Base-by-base conservation (phyloP, 2,329 filamentous ascomycete species). In the Coniochaeta hoffmannii region DNA sequence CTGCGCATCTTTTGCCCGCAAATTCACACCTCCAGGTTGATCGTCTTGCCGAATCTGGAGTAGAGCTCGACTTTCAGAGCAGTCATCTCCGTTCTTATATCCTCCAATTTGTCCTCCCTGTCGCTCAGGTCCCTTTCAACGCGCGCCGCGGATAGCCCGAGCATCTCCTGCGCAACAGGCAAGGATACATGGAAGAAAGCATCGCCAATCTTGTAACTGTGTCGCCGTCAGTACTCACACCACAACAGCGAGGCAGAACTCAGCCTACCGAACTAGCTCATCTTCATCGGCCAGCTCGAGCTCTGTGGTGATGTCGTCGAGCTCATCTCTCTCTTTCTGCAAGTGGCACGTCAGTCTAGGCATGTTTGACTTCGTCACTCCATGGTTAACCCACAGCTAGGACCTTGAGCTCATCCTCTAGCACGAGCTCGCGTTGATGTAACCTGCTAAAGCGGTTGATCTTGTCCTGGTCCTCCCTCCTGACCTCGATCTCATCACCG, bases 391-490 rank as follows among this genome's bases (percentile, higher is more conserved):
- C 50, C 30, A 92, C 93, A 70, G 85, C 85, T 70, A 96, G 97
- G 6, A 73, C 70, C 67, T 88, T 87, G 61, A 97, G 74, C 64
- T 94, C 85, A 50, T 95, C 91, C 68, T 95, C 86, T 3, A 97
- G 71, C 3, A 79, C 72, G 32, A 88, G 79, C 69, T 96, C 89
- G 53, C 89, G 87, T 69, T 95, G 90, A 71, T 99, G 94, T 60
- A 99, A 78, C 46, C 91, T 86, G 72, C 92, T 97, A 79, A 99
- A 99, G 61, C 86, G 87, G 75, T 99, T 99, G 83, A 99, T 99
- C 75, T 94, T 96, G 76, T 97, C 92, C 73, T 99, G 94, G 70
- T 99, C 94, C 71, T 97, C 92, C 66, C 92, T 88, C 58, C 94
- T 89, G 57, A 99, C 94, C 72, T 97, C 89, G 64, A 91, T 87